Base-by-base conservation (phyloP, 2,329 filamentous ascomycete genomes). In the Sphaerulina vaccinii region DNA sequence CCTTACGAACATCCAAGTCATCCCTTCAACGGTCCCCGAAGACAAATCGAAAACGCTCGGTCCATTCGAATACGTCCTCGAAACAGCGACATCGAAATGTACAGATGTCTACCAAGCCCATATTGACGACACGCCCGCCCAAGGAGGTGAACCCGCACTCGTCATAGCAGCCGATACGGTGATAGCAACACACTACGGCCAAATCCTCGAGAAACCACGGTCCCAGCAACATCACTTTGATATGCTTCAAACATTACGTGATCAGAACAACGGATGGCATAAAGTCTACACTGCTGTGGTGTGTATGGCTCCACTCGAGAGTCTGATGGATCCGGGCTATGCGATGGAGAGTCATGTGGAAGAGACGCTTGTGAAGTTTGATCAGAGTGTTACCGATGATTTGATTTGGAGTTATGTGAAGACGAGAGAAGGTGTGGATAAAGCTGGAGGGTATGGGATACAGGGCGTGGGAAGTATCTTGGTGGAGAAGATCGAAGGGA, bases 371-470 rank as follows among this genome's bases (percentile, higher is more conserved):
- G 93, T 99, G n/a, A 83, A 81, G 67, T 99, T 99, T 71, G 89
- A 90, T 66, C 72, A 77, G 52, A 60, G 56, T 71, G 77, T 85
- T 3, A 83, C 83, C 11, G 92, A 99, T 73, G 90, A 95, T 54
- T 80, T 96, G 60, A 85, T 97, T 53, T 76, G 89, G 62, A 81
- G 81, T 47, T 91, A 91, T 67, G 86, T 91, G 52, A 80, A 79
- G 65, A 96, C 92, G 18, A 79, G 92, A 49, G 93, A 99, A 75
- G 93, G 93, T 1, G 90, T 84, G 9, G 93, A 97, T 71, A 99
- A 97, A 77, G 93, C 93, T 0, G 93, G 93, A 2, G 93, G 93
- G 0, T 99, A 99, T 71, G 93, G 90, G 1, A 82, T 99, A 47
- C 93, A 99, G 72, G 93, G 92, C 0, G 76, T 92, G 9, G 93